Evolutionary conservation across 768 basidiomycete genomes (phyloP), one percentile per base, ranked within the genome.

Genomic region (Boletus rubroflammeus): DNA sequence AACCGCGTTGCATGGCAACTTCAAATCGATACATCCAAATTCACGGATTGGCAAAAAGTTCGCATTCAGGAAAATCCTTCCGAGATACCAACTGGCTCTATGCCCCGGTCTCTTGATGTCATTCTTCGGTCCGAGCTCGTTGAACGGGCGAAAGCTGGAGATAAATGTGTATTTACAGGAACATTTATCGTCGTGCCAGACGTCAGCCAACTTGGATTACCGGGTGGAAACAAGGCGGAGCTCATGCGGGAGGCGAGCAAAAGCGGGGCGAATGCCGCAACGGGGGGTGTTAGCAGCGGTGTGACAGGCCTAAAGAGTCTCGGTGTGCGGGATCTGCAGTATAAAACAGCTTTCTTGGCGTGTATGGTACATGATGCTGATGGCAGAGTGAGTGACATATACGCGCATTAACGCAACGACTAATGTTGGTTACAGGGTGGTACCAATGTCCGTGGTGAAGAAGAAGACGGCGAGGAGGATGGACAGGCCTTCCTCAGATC

Each of bases 1-100:
- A 98, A 98, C 70, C 83, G 94, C 29, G 72, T 75, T 17, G 88
- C 83, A 31, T 99, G 95, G 95, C 86, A 94, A 65, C 82, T 99
- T 39, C 91, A 95, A 67, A 93, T 98, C 54, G 96, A 98, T 68
- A 86, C 87, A 50, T 95, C 92, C 28, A 95, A 93, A 69, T 99
- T 99, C 68, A 91, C 93, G 0, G 97, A 99, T 68, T 98, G 97
- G 97, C 97, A 99, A 71, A 98, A 98, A 71, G 94, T 98, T 45
- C 86, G 97, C 41, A 98, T 99, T 42, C 97, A 99, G 67, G 97
- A 99, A 75, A 98, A 98, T 64, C 88, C 96, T 10, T 97, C 95
- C 26, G 97, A 98, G 73, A 98, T 99, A 53, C 97, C 97, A 1
- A 98, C 96, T 0, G 97, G 97, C 1, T 92, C 89, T 3, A 99